Evolutionary conservation across 1,139 yeast species (phyloP), one percentile per base, ranked within the genome.

Genomic region (Taphrina betulina): DNA sequence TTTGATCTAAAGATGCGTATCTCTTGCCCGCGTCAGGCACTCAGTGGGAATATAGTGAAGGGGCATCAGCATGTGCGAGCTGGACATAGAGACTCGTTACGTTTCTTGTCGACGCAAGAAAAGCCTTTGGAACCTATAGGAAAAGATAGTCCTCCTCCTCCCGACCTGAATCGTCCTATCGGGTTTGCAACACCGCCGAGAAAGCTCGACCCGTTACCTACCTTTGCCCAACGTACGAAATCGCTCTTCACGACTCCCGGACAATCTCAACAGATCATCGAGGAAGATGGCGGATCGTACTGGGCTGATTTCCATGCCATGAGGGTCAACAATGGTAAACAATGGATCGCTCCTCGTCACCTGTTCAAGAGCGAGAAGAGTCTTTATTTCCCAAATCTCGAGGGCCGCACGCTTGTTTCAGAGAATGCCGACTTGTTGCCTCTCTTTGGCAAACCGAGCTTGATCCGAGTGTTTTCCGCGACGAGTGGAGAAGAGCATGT

Each of bases 331-430:
- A 33, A 46, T 22, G 60, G 60, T 7, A 57, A 57, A 36, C 57
- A 37, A 23, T 57, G 60, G 60, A 46, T 58, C 26, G 60, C 60
- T 3, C 60, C 60, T 5, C 12, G 23, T 16, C 28, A 14, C n/a
- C 24, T 57, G n/a, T 57, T 57, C 34, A 44, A 35, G 41, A 33
- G 19, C 14, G 60, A 57, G 24, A 83, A 79, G 65, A 77, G 97
- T 0, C 72, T 82, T 56, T 92, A 79, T 67, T 87, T 92, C 71
- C 96, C 97, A n/a, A 89, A 89, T 65, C 75, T 92, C 60, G 69
- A 72, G 28, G 95, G 86, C 0, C 75, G 75, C 23, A 76, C 83
- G 1, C 68, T 92, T 41, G 66, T 63, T 0, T 72, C 72, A 3
- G 71, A 75, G 1, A 68, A 71, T n/a, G 67, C 71, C 26, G 70